Percentiles rank a stretch among this genome's conserved stretches.
Evolutionary conservation across 2,329 filamentous ascomycete species (phyloP).

Genomic region (Fusarium proliferatum): DNA sequence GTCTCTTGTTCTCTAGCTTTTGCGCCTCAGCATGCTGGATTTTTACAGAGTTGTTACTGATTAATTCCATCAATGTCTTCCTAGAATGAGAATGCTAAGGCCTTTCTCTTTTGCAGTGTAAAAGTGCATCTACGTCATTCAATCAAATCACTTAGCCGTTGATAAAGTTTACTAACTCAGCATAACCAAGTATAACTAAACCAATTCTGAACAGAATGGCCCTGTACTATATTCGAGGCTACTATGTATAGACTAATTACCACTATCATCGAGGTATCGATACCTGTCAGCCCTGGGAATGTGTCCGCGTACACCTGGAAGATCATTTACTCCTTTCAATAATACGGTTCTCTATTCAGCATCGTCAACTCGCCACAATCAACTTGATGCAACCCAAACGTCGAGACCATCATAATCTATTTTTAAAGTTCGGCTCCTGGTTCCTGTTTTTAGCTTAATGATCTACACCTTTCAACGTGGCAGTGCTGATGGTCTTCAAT

Average conservation of each 20-base stretch:
- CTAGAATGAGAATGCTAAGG: not conserved
- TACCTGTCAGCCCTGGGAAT: not conserved
- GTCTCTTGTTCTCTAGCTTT: not conserved
- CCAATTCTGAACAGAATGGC: not conserved
- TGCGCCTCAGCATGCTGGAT: fast-evolving
- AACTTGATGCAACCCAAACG: not conserved
- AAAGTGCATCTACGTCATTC: constrained; percentile 6
- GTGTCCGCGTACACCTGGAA: not conserved
- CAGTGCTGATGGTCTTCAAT: constrained; percentile 6
- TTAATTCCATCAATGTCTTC: not conserved
- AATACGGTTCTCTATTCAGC: not conserved
- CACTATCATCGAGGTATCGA: not conserved
- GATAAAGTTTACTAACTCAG: not conserved
- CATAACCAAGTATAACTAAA: not conserved
- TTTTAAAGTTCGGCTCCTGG: constrained; percentile 6
- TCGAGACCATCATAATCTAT: constrained; percentile 18
- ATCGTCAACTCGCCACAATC: constrained; percentile 2
- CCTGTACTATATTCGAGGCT: not conserved
- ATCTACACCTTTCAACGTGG: constrained; percentile 14
- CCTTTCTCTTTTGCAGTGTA: not conserved
- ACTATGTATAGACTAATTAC: not conserved
- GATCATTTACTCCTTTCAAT: not conserved
- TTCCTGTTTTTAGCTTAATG: not conserved
- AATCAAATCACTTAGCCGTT: not conserved
- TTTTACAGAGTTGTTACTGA: not conserved